Evolutionary conservation across 495 filamentous ascomycete genomes (phyloP), one percentile per base, ranked within the genome.

Genomic region (Aspergillus coremiiformis): DNA sequence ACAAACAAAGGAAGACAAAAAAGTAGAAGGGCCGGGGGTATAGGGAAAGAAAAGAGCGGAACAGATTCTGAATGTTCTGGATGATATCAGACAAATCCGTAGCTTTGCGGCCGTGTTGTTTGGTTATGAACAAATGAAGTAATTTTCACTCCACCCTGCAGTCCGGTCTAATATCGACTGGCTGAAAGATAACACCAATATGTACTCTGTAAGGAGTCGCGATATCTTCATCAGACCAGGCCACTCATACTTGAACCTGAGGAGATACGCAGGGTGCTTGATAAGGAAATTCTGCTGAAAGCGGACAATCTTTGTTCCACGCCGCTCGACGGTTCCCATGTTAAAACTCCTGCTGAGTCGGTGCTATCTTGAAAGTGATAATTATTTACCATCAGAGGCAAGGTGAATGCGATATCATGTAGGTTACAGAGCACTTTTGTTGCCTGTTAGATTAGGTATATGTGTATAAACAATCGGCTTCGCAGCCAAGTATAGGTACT

Each of bases 261-360:
- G 29, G 46, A 32, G 39, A 27, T 8, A 27, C 24, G 24, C 24
- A 5, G 2, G n/a, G 24, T 51, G 10, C 14, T 51, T 12, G 22
- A 27, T 41, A 67, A 54, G 60, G 69, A 74, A 71, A 71, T 66
- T 66, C 62, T 66, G 51, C 63, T 56, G 49, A 44, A 21, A 17
- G 8, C 58, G 66, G 70, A 53, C 47, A 53, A 64, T 65, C 22
- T 26, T 65, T 70, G 44, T 60, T 69, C 67, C 66, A 52, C 6
- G 30, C 37, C 44, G 44, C 20, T 26, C 24, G 27, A 43, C 43
- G 2, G 24, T 8, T 27, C 4, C 24, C 24, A n/a, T n/a, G 24
- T 27, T 8, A 27, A 27, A 8, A 8, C 24, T n/a, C n/a, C n/a
- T n/a, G n/a, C n/a, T n/a, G n/a, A n/a, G n/a, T n/a, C n/a, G n/a